Conservation (phyloP, 805 yeast genomes). For the Tetrapisispora iriomotensis region DNA sequence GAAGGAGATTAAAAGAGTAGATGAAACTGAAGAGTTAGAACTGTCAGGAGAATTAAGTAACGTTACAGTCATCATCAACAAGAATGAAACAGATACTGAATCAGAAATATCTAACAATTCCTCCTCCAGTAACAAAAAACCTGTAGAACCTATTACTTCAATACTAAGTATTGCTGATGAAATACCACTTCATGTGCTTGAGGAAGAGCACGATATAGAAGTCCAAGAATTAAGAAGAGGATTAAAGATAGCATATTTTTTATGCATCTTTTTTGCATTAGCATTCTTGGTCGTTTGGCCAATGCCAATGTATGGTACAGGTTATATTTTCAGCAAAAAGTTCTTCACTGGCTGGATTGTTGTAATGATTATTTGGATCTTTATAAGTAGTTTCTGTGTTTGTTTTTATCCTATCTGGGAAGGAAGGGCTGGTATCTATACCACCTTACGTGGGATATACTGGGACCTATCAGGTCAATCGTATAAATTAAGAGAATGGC, state of each 20-base stretch:
- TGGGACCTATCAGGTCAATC: slow-evolving; percentile 80
- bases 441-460: slow-evolving; percentile 64
- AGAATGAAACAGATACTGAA: not conserved
- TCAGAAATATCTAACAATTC: not conserved
- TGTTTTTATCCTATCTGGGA: slow-evolving; percentile 63
- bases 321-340: slow-evolving; percentile 60
- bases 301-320: slow-evolving; percentile 85
- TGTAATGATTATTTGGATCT: slow-evolving; percentile 75
- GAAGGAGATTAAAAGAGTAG: slow-evolving; percentile 53
- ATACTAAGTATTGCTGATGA: slow-evolving; percentile 27
- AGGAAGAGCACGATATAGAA: slow-evolving; percentile 39
- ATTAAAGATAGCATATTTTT: slow-evolving; percentile 48
- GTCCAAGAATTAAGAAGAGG: slow-evolving; percentile 42
- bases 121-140: not conserved
- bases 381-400: slow-evolving; percentile 54
- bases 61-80: not conserved
- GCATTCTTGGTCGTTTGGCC: slow-evolving; percentile 75
- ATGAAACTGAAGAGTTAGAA: slow-evolving; percentile 56
- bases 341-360: slow-evolving; percentile 88
- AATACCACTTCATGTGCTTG: slow-evolving; percentile 12
- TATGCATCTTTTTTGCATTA: slow-evolving; percentile 53
- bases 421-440: slow-evolving; percentile 57
- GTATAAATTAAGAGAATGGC: slow-evolving; percentile 68
- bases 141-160: slow-evolving; percentile 16
- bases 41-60: slow-evolving; percentile 17